A percentile compares a stretch with the other conserved stretches of the same genome.
Evolutionary conservation across 352 stramenopile species (phyloP).

Genomic region (Pythium scleroteichum): DNA sequence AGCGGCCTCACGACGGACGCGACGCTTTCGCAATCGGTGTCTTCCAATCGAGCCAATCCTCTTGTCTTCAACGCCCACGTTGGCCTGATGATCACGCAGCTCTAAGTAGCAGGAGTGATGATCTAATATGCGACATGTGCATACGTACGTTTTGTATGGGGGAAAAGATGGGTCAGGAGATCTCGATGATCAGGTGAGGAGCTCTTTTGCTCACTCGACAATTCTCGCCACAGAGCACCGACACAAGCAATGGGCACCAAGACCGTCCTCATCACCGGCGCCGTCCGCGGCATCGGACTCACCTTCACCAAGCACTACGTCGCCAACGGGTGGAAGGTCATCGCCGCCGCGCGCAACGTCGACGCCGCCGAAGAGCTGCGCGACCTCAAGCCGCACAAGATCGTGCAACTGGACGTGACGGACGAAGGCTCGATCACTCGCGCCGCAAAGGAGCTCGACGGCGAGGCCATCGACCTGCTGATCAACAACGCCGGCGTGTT

Average conservation of each 20-base stretch:
- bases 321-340: slow-evolving; percentile 30
- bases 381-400: slow-evolving; percentile 34
- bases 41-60: background rate
- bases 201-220: no score
- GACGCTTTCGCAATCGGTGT: background rate
- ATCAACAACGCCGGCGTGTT: slow-evolving; percentile 70
- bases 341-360: slow-evolving; percentile 27
- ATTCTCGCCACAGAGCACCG: background rate
- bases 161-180: no score
- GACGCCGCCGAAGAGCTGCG: slow-evolving; percentile 32
- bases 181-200: no score
- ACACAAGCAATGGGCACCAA: slow-evolving; percentile 19
- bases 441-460: slow-evolving; percentile 38
- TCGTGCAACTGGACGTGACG: slow-evolving; percentile 46
- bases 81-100: background rate
- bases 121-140: slow-evolving; percentile 9
- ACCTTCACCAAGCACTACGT: slow-evolving; percentile 31
- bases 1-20: background rate
- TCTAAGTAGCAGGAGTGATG: background rate
- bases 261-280: slow-evolving; percentile 38
- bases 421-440: slow-evolving; percentile 44
- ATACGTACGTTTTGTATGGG: no score
- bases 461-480: slow-evolving; percentile 52
- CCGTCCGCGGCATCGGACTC: slow-evolving; percentile 33
- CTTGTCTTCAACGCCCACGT: background rate